Conservation (phyloP, 148 eudicot genomes). For the Rhododendron molle region DNA sequence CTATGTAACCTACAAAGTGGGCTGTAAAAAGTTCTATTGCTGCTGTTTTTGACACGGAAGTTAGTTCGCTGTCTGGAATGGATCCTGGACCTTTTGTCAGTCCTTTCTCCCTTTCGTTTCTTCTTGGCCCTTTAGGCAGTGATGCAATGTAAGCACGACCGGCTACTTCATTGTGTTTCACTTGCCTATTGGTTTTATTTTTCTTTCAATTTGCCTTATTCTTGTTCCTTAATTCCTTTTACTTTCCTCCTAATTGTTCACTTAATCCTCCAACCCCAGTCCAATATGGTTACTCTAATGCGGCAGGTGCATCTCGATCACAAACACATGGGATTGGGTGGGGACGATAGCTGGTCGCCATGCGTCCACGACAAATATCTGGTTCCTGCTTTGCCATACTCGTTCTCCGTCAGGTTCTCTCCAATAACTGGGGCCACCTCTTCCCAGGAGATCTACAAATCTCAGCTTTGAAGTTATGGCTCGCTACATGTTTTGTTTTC, state of each 20-base stretch:
- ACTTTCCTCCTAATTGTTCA: not conserved
- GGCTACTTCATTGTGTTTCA: not conserved
- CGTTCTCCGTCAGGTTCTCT: conserved; percentile 57
- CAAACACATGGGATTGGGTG: conserved; percentile 97
- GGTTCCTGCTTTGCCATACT: conserved; percentile 61
- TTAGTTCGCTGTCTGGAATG: not conserved
- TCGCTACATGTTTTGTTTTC: not conserved
- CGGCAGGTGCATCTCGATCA: conserved; percentile 96
- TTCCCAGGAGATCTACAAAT: conserved; percentile 46
- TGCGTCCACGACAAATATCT: conserved; percentile 75
- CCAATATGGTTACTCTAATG: not conserved
- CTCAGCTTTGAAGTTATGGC: conserved; percentile 37
- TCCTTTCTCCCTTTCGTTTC: not conserved
- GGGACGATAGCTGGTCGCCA: conserved; percentile 98
- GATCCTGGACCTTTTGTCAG: not conserved
- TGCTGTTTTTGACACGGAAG: not conserved
- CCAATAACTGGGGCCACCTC: conserved; percentile 44
- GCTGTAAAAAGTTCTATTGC: not conserved
- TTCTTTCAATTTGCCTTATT: not conserved
- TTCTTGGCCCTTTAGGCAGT: not conserved
- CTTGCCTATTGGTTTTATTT: not conserved
- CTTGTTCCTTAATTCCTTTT: not conserved
- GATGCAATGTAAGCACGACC: not conserved
- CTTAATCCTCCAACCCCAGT: not conserved
- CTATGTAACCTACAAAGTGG: not conserved